Evolutionary conservation across 192 early-diverging fungal species (phyloP).

Genomic region (Helicostylum pulchrum): DNA sequence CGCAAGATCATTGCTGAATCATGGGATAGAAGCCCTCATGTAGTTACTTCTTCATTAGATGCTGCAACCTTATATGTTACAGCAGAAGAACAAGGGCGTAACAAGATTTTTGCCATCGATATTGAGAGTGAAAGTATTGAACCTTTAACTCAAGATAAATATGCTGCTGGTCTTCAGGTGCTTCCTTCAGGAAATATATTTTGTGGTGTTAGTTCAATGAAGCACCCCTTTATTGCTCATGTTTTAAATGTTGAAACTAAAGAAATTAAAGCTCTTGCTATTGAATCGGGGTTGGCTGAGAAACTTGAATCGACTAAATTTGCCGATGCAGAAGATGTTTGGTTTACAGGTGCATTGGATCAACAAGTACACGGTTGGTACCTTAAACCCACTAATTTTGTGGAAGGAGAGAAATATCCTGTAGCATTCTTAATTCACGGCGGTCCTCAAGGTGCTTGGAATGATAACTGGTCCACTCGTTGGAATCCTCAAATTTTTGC

Average conservation of each 20-base stretch:
- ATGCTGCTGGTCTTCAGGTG: slow-evolving; percentile 41
- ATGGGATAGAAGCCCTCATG: slow-evolving; percentile 63
- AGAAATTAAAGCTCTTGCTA: slow-evolving; percentile 14
- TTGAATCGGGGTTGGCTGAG: slow-evolving; percentile 35
- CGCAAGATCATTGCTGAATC: slow-evolving; percentile 43
- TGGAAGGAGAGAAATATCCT: slow-evolving; percentile 58
- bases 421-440: slow-evolving; percentile 80
- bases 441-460: slow-evolving; percentile 73
- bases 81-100: slow-evolving; percentile 64
- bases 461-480: slow-evolving; percentile 59
- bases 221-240: slow-evolving; percentile 38
- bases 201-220: slow-evolving; percentile 44
- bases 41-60: slow-evolving; percentile 60
- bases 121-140: slow-evolving; percentile 44
- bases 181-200: slow-evolving; percentile 45
- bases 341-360: slow-evolving; percentile 61
- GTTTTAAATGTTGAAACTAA: slow-evolving; percentile 35
- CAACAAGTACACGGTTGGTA: slow-evolving; percentile 64
- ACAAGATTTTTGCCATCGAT: slow-evolving; percentile 65
- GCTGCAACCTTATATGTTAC: slow-evolving; percentile 52
- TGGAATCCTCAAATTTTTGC: slow-evolving; percentile 79
- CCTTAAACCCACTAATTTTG: slow-evolving; percentile 59
- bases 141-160: slow-evolving; percentile 46
- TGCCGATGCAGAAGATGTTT: slow-evolving; percentile 60
- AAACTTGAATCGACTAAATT: slow-evolving; percentile 45